phyloP scores from a whole-genome alignment of 2,329 filamentous ascomycete species.

The Talaromyces sp. region DNA sequence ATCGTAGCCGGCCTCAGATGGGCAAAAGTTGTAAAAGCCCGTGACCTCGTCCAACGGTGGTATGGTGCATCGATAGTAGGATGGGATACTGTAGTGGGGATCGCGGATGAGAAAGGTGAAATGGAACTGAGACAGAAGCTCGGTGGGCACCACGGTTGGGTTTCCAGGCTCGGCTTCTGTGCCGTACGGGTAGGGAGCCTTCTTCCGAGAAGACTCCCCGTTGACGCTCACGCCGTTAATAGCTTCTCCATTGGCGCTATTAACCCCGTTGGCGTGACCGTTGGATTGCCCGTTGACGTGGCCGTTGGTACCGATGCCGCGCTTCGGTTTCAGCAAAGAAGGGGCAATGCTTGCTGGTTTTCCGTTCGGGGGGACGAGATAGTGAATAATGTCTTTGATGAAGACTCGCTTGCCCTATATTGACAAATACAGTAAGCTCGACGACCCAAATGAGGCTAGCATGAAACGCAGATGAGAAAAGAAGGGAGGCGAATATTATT shows the following conservation, averaged over 20 bases:
- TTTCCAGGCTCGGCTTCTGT: constrained; percentile 63
- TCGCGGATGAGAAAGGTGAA: constrained; percentile 97
- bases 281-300: constrained; percentile 11
- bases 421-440: neutral
- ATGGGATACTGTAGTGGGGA: constrained; percentile 84
- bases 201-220: constrained; percentile 14
- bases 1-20: constrained; percentile 80
- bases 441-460: neutral
- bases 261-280: constrained; percentile 17
- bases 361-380: constrained; percentile 71
- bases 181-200: constrained; percentile 52
- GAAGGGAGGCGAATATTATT: neutral
- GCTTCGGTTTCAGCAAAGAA: constrained; percentile 60
- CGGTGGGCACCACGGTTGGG: constrained; percentile 75
- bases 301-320: constrained; percentile 52
- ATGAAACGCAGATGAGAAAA: neutral
- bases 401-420: constrained; percentile 81
- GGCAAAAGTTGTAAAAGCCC: constrained; percentile 81
- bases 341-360: constrained; percentile 67
- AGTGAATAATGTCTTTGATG: constrained; percentile 97
- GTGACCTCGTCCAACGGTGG: constrained; percentile 78
- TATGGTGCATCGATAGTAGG: constrained; percentile 89
- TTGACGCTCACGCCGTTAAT: constrained; percentile 17
- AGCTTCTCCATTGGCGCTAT: neutral
- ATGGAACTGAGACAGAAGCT: constrained; percentile 73